Evolutionary conservation across 768 basidiomycete species (phyloP), one percentile per base, ranked within the genome.

Genomic region (Leccinellum luteum): DNA sequence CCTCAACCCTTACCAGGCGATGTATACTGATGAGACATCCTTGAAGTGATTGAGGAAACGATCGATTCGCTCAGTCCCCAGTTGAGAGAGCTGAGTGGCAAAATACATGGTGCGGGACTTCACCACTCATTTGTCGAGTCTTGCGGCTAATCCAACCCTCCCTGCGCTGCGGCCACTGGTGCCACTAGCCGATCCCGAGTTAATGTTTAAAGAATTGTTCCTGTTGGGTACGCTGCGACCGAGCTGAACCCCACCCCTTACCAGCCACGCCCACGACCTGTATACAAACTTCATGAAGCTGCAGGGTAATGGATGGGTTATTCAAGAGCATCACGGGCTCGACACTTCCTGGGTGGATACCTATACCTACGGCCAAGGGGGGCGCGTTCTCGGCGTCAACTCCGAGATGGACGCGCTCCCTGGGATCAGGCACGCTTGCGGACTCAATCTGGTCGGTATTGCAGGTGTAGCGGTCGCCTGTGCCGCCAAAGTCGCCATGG

Each of bases 301-400:
- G 50, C 83, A 84, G 27, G 89, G 86, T 1, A 92, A 88, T 67
- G 35, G 17, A 38, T 38, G 35, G 17, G 68, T 78, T 25, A 85
- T 92, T 23, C 80, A 79, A 34, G 78, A 73, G 58, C 81, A 90
- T 47, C 81, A 85, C 64, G 76, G 80, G 38, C 75, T 93, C 23
- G 78, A 83, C 30, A 93, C 90, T 0, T 90, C 89, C 3, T 93
- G 90, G 90, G 76, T 79, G n/a, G 91, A 91, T 0, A 80, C 78
- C 2, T 92, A 82, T 63, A 74, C 79, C 15, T 78, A 85, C 61
- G 86, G 88, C 12, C 69, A 75, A 30, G 89, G 87, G 10, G 89
- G 89, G 4, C 15, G 6, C 79, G 84, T 51, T 17, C 48, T 92
- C 31, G 90, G 90, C 0, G 75, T 93, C 57, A 92, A 93, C 44